Evolutionary conservation across 176 grass and related monocot genomes (phyloP), one percentile per base, ranked within the genome.

Genomic region (Melocanna baccifera): DNA sequence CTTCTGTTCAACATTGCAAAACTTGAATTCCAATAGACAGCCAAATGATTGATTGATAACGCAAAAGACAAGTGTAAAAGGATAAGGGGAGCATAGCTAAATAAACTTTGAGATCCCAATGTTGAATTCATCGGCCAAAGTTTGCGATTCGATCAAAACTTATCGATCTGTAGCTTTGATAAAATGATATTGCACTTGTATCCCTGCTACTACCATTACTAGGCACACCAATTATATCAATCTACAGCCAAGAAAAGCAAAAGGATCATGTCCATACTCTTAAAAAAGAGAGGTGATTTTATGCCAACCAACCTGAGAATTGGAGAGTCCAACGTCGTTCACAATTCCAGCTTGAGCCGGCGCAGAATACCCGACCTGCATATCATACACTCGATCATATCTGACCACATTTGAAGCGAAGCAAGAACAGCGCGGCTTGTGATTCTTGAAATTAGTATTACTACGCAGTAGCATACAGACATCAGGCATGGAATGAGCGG

Each of bases 311-410:
- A 90, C 94, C 94, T 93, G 61, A 10, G 91, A 89, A 65, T 85
- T 78, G 32, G 94, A 83, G 3, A 96, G 72, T 2, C 84, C 91
- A 89, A 91, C 81, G 43, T 93, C 94, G 53, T 63, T 69, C 64
- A 80, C 86, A 15, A 93, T 91, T 50, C 83, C 88, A 23, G 84
- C 79, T 79, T 96, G 88, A 58, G 91, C 83, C 11, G 94, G 88
- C 19, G 94, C 88, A 79, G 94, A 96, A 58, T 91, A 96, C 13
- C 91, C 94, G n/a, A 96, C 89, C 91, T 90, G 84, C 84, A 78
- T 39, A 84, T 14, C 51, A 61, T 8, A 69, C 26, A 6, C 40
- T 36, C 36, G 20, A 42, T 83, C 72, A 79, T 20, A n/a, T 4
- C 56, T 12, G 22, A n/a, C 13, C 73, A 78, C 25, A 55, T 32